A percentile compares a stretch with the other conserved stretches of the same genome.
Conservation (phyloP, 2,329 filamentous ascomycete species). For the Setomelanomma holmii region DNA sequence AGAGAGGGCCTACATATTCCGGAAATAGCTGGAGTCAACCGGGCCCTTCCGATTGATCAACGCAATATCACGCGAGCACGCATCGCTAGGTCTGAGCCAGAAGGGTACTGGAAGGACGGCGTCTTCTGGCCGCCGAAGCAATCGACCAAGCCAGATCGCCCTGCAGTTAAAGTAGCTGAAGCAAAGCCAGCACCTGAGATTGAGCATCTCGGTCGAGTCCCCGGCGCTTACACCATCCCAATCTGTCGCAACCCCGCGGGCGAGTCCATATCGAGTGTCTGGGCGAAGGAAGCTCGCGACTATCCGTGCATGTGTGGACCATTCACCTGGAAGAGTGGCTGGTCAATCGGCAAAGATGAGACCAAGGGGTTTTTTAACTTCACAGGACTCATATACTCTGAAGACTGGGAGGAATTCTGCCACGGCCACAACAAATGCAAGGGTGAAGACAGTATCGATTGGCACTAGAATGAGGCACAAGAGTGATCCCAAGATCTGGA, state of each 20-base stretch:
- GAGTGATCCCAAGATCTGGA: neutral
- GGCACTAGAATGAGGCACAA: neutral
- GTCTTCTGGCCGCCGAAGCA: neutral
- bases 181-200: neutral
- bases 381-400: slow-evolving; percentile 7
- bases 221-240: slow-evolving; percentile 11
- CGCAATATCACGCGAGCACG: no score
- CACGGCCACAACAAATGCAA: slow-evolving; percentile 3
- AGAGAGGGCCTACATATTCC: neutral
- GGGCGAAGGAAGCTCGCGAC: slow-evolving; percentile 6
- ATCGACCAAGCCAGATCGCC: neutral
- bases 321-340: slow-evolving; percentile 12
- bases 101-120: neutral
- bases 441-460: slow-evolving; percentile 1
- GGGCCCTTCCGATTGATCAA: no score
- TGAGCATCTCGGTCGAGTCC: neutral
- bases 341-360: slow-evolving; percentile 4
- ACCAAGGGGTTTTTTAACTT: slow-evolving; percentile 7
- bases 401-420: slow-evolving; percentile 17
- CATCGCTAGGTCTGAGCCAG: no score
- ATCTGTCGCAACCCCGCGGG: slow-evolving; percentile 19
- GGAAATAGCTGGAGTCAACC: no score
- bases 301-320: slow-evolving; percentile 29
- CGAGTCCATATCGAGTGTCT: slow-evolving; percentile 19
- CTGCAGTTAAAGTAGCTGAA: no score